Evolutionary conservation across 352 stramenopile species (phyloP), one percentile per base, ranked within the genome.

Genomic region (Phytophthora quininea): DNA sequence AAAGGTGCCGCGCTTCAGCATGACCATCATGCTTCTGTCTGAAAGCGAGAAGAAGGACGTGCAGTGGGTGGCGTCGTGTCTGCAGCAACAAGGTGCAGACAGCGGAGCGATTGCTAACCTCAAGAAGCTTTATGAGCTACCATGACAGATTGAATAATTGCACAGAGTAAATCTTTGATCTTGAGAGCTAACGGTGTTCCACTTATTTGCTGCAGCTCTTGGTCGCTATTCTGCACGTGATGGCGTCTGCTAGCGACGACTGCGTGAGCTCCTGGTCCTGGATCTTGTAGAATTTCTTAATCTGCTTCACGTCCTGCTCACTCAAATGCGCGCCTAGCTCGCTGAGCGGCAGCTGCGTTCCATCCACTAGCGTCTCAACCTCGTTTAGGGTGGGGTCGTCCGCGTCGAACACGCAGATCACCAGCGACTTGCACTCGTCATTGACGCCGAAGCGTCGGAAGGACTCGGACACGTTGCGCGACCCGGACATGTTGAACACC

Each of bases 281-380:
- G 48, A 96, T 91, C 64, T 93, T 96, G 81, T 96, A 96, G 64
- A 80, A 90, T 48, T 91, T 93, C 58, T 84, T 86, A 49, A 96
- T 82, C 42, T 76, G 55, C 38, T 79, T 84, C 32, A 89, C 27
- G 56, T 92, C 75, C 11, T 62, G 72, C 7, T 76, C 54, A 15
- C 73, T 79, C 19, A 93, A 56, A 58, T 88, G 77, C 35, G 69
- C 64, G 9, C 78, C 80, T 29, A 92, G 66, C 54, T 92, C 72
- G 40, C 67, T 62, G 11, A 84, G 65, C 10, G 82, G 66, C 40
- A 74, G 56, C 19, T 78, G 62, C 15, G 71, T 79, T 64, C 88
- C 88, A 32, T 94, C 57, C 12, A 96, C 72, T 33, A 89, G 63
- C 37, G 75, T 48, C 38, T 74, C 63, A 3, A 76, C 73, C 10